Evolutionary conservation across 169 alveolate genomes (phyloP), one percentile per base, ranked within the genome.

Genomic region (Eimeria sp.): DNA sequence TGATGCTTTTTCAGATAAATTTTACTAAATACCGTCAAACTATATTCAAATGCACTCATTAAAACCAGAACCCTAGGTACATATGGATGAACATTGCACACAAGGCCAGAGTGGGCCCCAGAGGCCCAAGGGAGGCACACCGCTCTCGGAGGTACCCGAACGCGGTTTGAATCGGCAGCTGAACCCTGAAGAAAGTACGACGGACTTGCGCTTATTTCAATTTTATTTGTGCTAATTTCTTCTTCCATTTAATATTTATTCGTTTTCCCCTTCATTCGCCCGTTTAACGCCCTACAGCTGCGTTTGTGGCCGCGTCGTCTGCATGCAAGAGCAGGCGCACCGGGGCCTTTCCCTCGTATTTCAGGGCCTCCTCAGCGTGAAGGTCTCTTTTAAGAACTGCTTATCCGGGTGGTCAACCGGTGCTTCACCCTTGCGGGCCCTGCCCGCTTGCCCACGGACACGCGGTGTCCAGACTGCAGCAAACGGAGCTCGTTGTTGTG

Each of bases 251-350:
- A 27, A 40, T 27, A 14, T 30, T 72, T 30, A 49, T 72, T 22
- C 49, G 82, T 72, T 72, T 72, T 72, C 30, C 10, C 82, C 49
- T 49, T 72, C 49, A 14, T 27, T 72, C 25, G 11, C 22, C n/a
- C 82, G 82, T n/a, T 72, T 72, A 40, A 30, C 82, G 10, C 82
- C 51, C 16, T 27, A 30, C 49, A 11, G 82, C 49, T 13, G 22
- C 49, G 82, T 49, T 72, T 45, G 51, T 20, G 49, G 43, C 49
- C 82, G 82, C 82, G 51, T 76, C 61, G 34, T 76, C 51, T 47
- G 87, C 87, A 76, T 76, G 87, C 87, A 49, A 76, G 61, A 43
- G 65, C 61, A 76, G 61, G 40, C 87, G 87, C 87, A 76, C 87
- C 57, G 65, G 65, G 40, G 18, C 61, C 61, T 25, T 40, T 76